Conservation (phyloP, 1,284 basidiomycete species). For the Binderoboletus segoi region DNA sequence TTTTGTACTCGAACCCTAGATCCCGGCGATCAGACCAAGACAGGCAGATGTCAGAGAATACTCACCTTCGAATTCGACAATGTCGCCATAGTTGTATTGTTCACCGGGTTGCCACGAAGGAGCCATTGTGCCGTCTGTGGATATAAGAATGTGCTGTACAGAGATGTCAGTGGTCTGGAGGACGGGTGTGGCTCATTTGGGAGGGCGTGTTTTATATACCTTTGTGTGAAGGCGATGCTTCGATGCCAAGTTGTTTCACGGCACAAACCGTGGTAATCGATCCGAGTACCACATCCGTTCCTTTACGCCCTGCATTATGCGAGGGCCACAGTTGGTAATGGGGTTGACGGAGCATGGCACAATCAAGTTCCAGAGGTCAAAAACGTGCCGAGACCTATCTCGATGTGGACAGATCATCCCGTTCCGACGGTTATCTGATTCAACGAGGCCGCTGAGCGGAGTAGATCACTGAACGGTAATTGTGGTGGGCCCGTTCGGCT, state of each 20-base stretch:
- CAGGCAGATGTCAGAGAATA: neutral
- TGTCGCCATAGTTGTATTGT: constrained; percentile 55
- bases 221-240: constrained; percentile 6
- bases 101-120: constrained; percentile 64
- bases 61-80: constrained; percentile 62
- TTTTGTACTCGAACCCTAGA: constrained; percentile 62
- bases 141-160: constrained; percentile 13
- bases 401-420: constrained; percentile 16
- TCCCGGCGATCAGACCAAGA: constrained; percentile 15
- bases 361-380: neutral
- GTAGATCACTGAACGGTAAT: neutral
- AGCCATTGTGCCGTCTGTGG: constrained; percentile 41
- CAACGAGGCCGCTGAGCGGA: constrained; percentile 10
- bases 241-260: constrained; percentile 12
- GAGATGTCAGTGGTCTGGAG: constrained; percentile 2
- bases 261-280: constrained; percentile 13
- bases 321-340: constrained; percentile 1
- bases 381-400: constrained; percentile 8
- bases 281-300: constrained; percentile 6
- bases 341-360: neutral
- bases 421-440: constrained; percentile 30
- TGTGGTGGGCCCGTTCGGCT: neutral
- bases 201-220: constrained; percentile 26
- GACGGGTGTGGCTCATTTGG: neutral
- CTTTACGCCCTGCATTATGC: neutral